A percentile compares a stretch with the other conserved stretches of the same genome.
These are phyloP conservation scores for Bipolaris oryzae DNA, from an alignment of 2,329 filamentous ascomycete species.

Conservation along the genomic window DNA sequence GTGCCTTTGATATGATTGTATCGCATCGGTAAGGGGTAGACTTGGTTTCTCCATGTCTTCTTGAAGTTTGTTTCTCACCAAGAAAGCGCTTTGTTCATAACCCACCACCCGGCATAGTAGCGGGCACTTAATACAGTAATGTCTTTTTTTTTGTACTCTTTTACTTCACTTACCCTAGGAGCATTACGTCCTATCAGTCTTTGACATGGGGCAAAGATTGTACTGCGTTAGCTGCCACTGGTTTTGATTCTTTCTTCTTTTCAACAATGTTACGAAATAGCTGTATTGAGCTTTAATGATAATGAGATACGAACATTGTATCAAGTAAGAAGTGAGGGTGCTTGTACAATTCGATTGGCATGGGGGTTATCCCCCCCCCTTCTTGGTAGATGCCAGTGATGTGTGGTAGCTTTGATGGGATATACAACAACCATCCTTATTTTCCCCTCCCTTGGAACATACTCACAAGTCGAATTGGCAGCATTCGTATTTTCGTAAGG, in stretches of 20 bases:
- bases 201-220: too few relatives aligned
- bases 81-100: background rate
- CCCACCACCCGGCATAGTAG: background rate
- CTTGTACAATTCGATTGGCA: background rate
- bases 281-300: background rate
- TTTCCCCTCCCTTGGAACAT: background rate
- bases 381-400: background rate
- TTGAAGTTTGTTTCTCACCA: background rate
- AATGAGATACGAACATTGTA: background rate
- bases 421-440: background rate
- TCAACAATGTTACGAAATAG: background rate
- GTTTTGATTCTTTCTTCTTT: background rate
- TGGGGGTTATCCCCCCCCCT: background rate
- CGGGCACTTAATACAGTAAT: background rate
- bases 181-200: background rate
- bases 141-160: conserved; percentile 1
- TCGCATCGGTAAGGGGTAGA: background rate
- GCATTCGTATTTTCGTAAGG: conserved; percentile 30
- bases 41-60: background rate
- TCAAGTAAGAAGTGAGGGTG: background rate
- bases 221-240: background rate
- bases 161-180: background rate
- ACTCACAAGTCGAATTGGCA: background rate
- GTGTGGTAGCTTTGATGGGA: background rate
- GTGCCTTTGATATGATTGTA: background rate